Base-by-base conservation (phyloP, 768 basidiomycete species). In the Ephemerocybe angulata region DNA sequence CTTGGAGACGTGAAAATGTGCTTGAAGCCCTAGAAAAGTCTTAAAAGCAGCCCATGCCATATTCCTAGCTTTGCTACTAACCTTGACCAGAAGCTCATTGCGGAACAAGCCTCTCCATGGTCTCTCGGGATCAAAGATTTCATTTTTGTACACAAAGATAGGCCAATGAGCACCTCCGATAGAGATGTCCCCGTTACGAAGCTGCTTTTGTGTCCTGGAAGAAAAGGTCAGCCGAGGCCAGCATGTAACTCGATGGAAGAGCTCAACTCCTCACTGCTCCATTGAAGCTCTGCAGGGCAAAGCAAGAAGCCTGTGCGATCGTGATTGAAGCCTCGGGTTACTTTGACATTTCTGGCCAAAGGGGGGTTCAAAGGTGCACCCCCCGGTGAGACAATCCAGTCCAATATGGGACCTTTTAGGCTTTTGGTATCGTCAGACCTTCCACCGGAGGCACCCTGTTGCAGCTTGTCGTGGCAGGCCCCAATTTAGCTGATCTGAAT, bases 1-100 rank as follows among this genome's bases (percentile, higher is more conserved):
- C 52, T 53, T 4, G 52, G 52, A 1, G 40, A 42, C 4, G 52
- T 53, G 17, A 53, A 53, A 28, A 53, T 43, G 29, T 53, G 41
- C 28, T 53, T 53, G 17, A 27, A 53, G 8, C 12, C 52, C 52
- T 53, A 21, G 1, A 2, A 7, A 30, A 25, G 2, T 8, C 7
- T 10, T 21, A n/a, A 21, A 5, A 30, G 35, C 27, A 3, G 8
- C 2, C 8, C 4, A 52, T 13, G 25, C 12, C 7, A 28, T 3
- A 28, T 19, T 3, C 2, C 21, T 10, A 31, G 22, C 13, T 29
- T 12, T 28, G 29, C 8, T 10, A 30, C 19, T 3, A 21, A 41
- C 52, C 25, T 4, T 42, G 17, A 53, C 25, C 22, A 53, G 25
- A 4, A 53, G 24, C 8, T 28, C n/a, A 2, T 12, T 28, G 3